Base-by-base conservation (phyloP, 495 filamentous ascomycete genomes). In the Filosporella fistucella region DNA sequence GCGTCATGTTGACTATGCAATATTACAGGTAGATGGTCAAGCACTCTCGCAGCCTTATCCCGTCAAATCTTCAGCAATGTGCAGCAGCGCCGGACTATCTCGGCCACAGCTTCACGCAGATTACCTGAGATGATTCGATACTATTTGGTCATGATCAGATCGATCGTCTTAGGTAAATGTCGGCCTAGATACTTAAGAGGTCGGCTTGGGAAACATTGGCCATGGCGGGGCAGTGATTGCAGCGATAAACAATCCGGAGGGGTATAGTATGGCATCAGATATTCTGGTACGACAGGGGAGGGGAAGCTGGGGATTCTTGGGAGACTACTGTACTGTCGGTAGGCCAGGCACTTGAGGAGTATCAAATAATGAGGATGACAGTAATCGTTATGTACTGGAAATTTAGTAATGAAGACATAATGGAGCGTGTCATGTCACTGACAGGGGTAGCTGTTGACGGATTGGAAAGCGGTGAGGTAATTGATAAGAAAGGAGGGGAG, bases 1-100 rank as follows among this genome's bases (percentile, higher is more conserved):
- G 51, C 52, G 56, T 52, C 51, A 59, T 57, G 21, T 55, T 59
- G 51, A 55, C 52, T 36, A 43, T 36, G n/a, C 32, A 36, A 33
- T 55, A 55, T 55, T 48, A 55, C 52, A 59, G 42, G 36, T 25
- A 37, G 30, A 42, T 13, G 16, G 21, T 18, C 28, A 17, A 28
- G 18, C 29, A 26, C 8, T 44, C 24, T 39, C n/a, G 25, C 18
- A 41, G 23, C 34, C 37, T 42, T 41, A 53, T 47, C 44, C 50
- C 32, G 42, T 42, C 43, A 13, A n/a, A n/a, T n/a, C n/a, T n/a
- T n/a, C n/a, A 43, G 30, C n/a, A 17, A 13, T 35, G 32, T 5
- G 13, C n/a, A 35, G 13, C 32, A 17, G 32, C 32, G 32, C n/a
- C 28, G 14, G 12, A 13, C 28, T 53, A 47, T 53, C 49, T 53